phyloP scores from a whole-genome alignment of 805 yeast species.

The Kazachstania africana region DNA sequence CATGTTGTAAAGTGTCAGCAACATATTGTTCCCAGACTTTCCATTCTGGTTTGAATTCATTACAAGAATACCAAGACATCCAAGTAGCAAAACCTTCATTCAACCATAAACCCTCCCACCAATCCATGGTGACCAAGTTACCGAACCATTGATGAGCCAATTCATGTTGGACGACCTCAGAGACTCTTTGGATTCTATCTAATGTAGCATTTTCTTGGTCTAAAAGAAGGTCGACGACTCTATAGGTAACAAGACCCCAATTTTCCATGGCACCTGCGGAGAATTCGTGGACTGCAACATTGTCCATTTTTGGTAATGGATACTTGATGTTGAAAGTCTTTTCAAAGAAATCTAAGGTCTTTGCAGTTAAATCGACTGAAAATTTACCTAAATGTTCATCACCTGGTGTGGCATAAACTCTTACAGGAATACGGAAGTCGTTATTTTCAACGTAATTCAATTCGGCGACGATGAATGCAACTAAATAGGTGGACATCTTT shows the following conservation, averaged over 20 bases:
- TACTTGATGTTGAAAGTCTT: conserved; percentile 62
- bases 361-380: conserved; percentile 65
- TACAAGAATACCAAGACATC: conserved; percentile 82
- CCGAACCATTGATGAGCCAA: conserved; percentile 92
- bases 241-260: conserved; percentile 69
- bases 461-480: conserved; percentile 76
- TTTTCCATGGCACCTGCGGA: conserved; percentile 88
- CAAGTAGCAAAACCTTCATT: conserved; percentile 87
- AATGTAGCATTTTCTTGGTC: conserved; percentile 61
- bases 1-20: conserved; percentile 62
- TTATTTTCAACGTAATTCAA: conserved; percentile 58
- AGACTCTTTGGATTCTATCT: conserved; percentile 58
- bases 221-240: conserved; percentile 62
- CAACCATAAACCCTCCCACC: conserved; percentile 87
- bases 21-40: conserved; percentile 80
- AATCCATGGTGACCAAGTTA: conserved; percentile 80
- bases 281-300: conserved; percentile 75
- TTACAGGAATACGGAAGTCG: conserved; percentile 60
- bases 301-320: conserved; percentile 71
- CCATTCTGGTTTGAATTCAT: conserved; percentile 72
- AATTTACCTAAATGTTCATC: conserved; percentile 57
- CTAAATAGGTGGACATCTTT: conserved; percentile 72
- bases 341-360: conserved; percentile 64
- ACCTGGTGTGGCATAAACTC: conserved; percentile 75
- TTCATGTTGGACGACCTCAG: conserved; percentile 81